These are phyloP conservation scores for Lipomyces spencermartinsiae DNA, from an alignment of 805 yeast genomes.

Conservation along the genomic window DNA sequence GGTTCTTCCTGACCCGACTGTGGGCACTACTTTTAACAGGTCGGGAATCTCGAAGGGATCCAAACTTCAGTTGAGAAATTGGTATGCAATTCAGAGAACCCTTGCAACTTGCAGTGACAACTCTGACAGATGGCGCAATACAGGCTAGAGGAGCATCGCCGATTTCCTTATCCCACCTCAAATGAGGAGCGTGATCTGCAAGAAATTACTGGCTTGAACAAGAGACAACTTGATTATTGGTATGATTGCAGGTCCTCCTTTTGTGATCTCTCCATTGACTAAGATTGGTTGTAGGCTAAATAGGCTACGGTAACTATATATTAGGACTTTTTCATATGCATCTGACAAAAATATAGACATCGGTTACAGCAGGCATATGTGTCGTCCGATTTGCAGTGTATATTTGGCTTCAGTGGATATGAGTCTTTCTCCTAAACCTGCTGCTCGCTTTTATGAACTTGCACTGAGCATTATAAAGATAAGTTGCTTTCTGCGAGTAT, in stretches of 20 bases:
- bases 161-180: neutral
- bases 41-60: neutral
- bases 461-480: too few species aligned
- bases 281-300: neutral
- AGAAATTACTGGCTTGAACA: neutral
- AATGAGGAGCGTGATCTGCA: neutral
- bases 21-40: neutral
- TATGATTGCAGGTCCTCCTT: neutral
- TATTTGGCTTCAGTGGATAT: neutral
- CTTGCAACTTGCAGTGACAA: neutral
- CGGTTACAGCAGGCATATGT: neutral
- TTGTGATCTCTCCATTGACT: neutral
- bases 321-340: neutral
- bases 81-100: neutral
- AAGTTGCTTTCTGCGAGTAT: too few species aligned
- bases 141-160: neutral
- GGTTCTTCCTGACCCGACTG: neutral
- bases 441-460: too few species aligned
- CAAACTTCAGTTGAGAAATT: neutral
- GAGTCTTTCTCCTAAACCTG: neutral
- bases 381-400: neutral
- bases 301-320: neutral
- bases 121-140: neutral
- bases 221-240: slow-evolving; percentile 1
- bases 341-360: neutral